phyloP scores from a whole-genome alignment of 192 early-diverging fungal species.

The Rhizophagus sp. region DNA sequence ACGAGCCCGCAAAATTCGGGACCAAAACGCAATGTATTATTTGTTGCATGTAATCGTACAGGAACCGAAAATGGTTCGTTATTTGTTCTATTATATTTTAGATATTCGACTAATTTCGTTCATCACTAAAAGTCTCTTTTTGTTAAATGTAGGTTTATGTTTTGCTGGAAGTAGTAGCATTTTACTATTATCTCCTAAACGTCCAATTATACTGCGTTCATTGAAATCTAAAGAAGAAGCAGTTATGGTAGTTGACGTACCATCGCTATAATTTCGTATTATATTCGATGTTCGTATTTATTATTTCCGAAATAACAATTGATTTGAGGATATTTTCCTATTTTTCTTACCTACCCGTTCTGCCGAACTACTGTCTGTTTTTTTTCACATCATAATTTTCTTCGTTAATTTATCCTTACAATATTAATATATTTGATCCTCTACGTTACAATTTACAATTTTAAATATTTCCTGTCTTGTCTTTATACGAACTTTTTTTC shows the following conservation, averaged over 20 bases:
- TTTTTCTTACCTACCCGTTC: not conserved
- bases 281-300: not conserved
- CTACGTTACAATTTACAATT: too few relatives aligned
- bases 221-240: not conserved
- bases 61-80: constrained; percentile 21
- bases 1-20: not conserved
- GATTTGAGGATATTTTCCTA: not conserved
- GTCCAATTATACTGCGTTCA: not conserved
- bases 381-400: not conserved
- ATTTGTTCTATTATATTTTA: not conserved
- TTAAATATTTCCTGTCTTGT: too few relatives aligned
- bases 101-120: not conserved
- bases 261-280: not conserved
- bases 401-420: not conserved
- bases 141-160: not conserved
- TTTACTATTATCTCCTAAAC: not conserved
- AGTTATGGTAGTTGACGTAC: constrained; percentile 1
- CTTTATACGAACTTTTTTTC: too few relatives aligned
- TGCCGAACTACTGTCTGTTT: not conserved
- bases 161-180: constrained; percentile 16
- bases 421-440: too few relatives aligned
- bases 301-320: not conserved
- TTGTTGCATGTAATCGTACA: constrained; percentile 24
- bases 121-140: not conserved
- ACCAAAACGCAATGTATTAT: not conserved